A percentile compares a stretch with the other conserved stretches of the same genome.
Evolutionary conservation across 2,329 filamentous ascomycete genomes (phyloP).

Genomic region (Talaromyces sp.): DNA sequence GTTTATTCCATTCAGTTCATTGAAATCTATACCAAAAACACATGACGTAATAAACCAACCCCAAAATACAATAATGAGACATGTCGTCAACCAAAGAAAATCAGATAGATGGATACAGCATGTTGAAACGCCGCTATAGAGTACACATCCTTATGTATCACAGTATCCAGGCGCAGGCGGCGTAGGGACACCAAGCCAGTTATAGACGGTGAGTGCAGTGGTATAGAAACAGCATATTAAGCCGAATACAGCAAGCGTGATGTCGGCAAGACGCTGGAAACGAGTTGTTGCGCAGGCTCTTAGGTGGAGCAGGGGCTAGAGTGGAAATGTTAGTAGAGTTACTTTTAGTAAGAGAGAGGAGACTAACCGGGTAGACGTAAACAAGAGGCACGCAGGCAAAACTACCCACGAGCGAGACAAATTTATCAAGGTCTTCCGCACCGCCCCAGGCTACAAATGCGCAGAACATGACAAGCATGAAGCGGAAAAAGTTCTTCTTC

Average conservation of each 20-base stretch:
- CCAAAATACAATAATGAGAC: neutral
- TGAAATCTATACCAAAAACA: neutral
- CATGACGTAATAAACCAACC: neutral
- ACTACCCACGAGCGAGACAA: slow-evolving; percentile 90
- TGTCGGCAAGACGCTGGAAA: slow-evolving; percentile 65
- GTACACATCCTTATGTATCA: slow-evolving; percentile 35
- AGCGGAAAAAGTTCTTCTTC: slow-evolving; percentile 97
- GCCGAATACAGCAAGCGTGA: slow-evolving; percentile 75
- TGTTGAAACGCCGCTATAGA: neutral
- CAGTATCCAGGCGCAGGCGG: slow-evolving; percentile 57
- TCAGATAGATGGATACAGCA: neutral
- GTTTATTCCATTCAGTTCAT: neutral
- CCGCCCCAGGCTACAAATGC: slow-evolving; percentile 86
- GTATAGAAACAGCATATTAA: slow-evolving; percentile 87
- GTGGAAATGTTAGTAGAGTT: neutral
- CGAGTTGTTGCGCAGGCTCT: slow-evolving; percentile 67
- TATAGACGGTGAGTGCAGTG: slow-evolving; percentile 76
- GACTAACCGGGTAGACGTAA: slow-evolving; percentile 91
- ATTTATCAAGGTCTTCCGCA: slow-evolving; percentile 91
- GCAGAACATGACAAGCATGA: slow-evolving; percentile 83
- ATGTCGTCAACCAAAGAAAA: neutral
- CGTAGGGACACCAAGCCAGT: slow-evolving; percentile 66
- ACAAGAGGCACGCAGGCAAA: slow-evolving; percentile 97
- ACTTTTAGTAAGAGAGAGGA: neutral
- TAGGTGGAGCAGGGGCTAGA: slow-evolving; percentile 82